These are phyloP conservation scores for Ogataea polymorpha DNA, from an alignment of 805 yeast genomes.

Conservation along the genomic window DNA sequence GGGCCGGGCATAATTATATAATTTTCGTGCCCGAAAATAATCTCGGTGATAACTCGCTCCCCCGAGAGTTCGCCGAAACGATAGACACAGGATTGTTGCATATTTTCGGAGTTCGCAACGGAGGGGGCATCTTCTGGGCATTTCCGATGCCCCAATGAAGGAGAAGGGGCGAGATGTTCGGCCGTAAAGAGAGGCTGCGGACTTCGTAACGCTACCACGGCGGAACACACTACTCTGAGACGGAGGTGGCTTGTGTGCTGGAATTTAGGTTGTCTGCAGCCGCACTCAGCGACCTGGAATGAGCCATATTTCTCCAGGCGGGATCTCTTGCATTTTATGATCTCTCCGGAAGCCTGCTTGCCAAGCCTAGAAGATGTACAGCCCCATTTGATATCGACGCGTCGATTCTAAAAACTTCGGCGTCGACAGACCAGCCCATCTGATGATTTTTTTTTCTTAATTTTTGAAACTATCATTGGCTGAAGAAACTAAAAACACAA, in stretches of 20 bases:
- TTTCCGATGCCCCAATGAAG: too few species aligned
- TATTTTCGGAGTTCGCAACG: too few species aligned
- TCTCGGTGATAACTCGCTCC: neutral
- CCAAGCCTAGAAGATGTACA: neutral
- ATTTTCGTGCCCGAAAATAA: neutral
- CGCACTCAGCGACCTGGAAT: too few species aligned
- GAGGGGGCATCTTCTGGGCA: too few species aligned
- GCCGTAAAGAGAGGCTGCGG: too few species aligned
- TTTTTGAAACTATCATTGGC: slow-evolving; percentile 7
- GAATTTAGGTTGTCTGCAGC: too few species aligned
- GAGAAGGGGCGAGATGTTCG: too few species aligned
- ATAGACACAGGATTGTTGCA: too few species aligned
- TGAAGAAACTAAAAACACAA: slow-evolving; percentile 6
- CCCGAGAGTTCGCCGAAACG: neutral
- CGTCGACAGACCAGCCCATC: neutral
- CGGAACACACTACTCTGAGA: neutral
- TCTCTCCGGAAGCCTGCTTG: too few species aligned
- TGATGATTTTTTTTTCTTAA: slow-evolving; percentile 2
- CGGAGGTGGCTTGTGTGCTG: neutral
- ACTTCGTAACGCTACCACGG: neutral
- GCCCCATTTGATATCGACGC: slow-evolving; percentile 1
- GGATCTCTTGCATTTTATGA: too few species aligned
- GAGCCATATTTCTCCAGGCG: too few species aligned
- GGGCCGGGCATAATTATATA: neutral
- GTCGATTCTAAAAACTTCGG: neutral